Evolutionary conservation across 2,329 filamentous ascomycete species (phyloP), one percentile per base, ranked within the genome.

Genomic region (Ophiocordyceps robertsii): DNA sequence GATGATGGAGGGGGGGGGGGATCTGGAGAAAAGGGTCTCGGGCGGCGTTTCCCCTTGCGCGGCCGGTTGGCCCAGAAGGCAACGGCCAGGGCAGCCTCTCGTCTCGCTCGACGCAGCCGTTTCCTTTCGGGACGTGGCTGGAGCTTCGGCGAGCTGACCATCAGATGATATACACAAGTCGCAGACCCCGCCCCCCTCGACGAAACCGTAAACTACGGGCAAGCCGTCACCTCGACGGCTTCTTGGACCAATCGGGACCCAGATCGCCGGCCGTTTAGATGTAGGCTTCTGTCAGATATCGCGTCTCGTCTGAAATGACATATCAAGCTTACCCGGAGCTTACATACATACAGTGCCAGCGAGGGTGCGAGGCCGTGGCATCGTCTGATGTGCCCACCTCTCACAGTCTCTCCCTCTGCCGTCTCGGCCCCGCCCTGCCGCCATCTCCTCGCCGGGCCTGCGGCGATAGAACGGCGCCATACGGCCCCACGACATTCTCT

Each of bases 221-320:
- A 36, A 36, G 14, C 33, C 33, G 33, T 36, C 17, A 17, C 3
- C 29, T n/a, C 16, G 30, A 32, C 21, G 35, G 10, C 31, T 11
- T 37, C 17, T 37, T 29, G 29, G 37, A 14, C 17, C 40, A 39
- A 42, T 44, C 37, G 39, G 33, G 29, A n/a, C 31, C 19, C 37
- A 14, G 29, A 13, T 21, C 32, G n/a, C 17, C n/a, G 38, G 13
- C 10, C 13, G 12, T 46, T 27, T 8, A 42, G 39, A 47, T 42
- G 40, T 29, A 31, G 14, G 27, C 13, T 39, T 37, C 40, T 31
- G 46, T 51, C 47, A 51, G 41, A 44, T 45, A 35, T 49, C 48
- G 41, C 17, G 39, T 38, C 43, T 36, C 36, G 21, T 30, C 17
- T 13, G 31, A 45, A 44, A 39, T 49, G 45, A 47, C 31, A 46